Evolutionary conservation across 1,139 yeast species (phyloP), one percentile per base, ranked within the genome.

Genomic region (Kurtzmaniella quercitrusa): DNA sequence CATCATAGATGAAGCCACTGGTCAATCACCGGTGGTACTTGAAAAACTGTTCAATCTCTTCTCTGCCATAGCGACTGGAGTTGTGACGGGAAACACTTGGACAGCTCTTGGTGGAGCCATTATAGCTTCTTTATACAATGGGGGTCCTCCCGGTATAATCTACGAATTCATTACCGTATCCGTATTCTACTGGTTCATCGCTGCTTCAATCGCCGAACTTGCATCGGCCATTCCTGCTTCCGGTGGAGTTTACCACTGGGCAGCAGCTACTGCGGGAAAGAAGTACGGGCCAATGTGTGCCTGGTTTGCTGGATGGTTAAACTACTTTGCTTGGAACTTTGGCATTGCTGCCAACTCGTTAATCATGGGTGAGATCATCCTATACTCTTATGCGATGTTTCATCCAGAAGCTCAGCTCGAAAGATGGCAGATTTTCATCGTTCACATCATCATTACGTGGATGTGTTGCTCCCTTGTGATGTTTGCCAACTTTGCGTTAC

Each of bases 231-330:
- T 38, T 7, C 40, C 40, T 10, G 40, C 40, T 12, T 38, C 40
- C 3, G 40, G 40, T 23, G 40, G 40, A 15, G 40, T 38, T 5
- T 38, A 38, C 18, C 40, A 38, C n/a, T 38, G 40, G 40, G 40
- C 40, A 14, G 40, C 40, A 7, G 40, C 34, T 27, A 38, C 40
- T 23, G 40, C 34, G 11, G 40, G 40, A 10, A 38, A 38, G 34
- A 38, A 27, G n/a, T 38, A 38, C 16, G 40, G 40, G 6, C 29
- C 34, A 4, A 25, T 38, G 15, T 24, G 34, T 24, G 33, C 33
- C 14, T 38, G 33, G 33, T 38, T 23, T 14, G 40, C 40, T 11
- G 40, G 40, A 11, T 38, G 40, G 40, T 27, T 38, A 12, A 38
- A 38, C 16, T 38, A 24, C 24, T 38, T 38, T 25, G 40, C 34